Percentiles rank a stretch among this genome's conserved stretches.
Evolutionary conservation across 106 monocot genomes (phyloP).

Genomic region (Dendrobium officinale): DNA sequence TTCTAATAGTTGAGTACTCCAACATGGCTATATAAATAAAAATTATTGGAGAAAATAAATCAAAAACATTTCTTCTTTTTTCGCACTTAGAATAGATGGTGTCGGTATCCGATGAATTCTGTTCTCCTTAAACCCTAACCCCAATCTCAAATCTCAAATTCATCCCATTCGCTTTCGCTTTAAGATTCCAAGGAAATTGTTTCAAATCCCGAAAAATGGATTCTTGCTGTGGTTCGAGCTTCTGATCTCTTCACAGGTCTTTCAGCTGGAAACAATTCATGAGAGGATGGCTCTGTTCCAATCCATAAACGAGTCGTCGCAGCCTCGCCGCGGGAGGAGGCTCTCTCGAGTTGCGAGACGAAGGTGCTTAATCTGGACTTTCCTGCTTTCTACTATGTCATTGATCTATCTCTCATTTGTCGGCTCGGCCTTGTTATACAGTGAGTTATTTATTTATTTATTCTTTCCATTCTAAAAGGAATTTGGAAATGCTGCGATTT

Average conservation of each 20-base stretch:
- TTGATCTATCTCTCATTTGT: constrained; percentile 11
- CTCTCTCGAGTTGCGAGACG: constrained; percentile 14
- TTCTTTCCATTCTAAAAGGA: background rate
- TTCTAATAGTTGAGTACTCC: too few relatives aligned
- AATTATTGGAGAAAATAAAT: too few relatives aligned
- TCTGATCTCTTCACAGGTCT: background rate
- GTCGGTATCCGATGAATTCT: too few relatives aligned
- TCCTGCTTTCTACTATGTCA: constrained; percentile 8
- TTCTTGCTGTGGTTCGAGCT: background rate
- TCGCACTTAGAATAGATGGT: too few relatives aligned
- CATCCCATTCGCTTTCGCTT: background rate
- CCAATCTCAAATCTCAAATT: background rate
- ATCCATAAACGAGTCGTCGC: background rate
- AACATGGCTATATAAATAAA: too few relatives aligned
- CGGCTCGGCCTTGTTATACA: background rate
- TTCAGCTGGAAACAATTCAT: background rate
- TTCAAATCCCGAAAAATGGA: background rate
- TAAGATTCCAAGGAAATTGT: background rate
- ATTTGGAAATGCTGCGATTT: background rate
- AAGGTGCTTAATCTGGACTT: constrained; percentile 1
- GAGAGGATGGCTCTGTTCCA: background rate
- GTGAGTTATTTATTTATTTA: background rate
- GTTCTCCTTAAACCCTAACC: background rate
- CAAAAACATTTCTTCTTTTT: too few relatives aligned
- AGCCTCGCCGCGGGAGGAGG: constrained; percentile 11